phyloP scores from a whole-genome alignment of 2,329 filamentous ascomycete genomes.

The Colletotrichum musicola region DNA sequence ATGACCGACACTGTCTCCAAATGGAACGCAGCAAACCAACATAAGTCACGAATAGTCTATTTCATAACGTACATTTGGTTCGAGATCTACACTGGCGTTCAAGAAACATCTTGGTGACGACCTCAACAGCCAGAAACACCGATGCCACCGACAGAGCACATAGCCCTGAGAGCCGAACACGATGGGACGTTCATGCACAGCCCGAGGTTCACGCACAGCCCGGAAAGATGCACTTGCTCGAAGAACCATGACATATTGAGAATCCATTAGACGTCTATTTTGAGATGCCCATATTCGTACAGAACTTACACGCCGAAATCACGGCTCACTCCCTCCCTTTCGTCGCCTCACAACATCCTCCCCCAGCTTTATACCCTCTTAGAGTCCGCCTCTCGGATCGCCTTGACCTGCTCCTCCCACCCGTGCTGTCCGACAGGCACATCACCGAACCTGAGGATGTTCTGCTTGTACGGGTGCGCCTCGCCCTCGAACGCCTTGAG shows the following conservation, averaged over 20 bases:
- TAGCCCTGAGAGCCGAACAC: no score
- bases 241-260: background rate
- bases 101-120: no score
- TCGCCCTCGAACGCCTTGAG: constrained; percentile 97
- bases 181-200: no score
- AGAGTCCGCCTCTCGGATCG: constrained; percentile 62
- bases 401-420: constrained; percentile 65
- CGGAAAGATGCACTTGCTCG: no score
- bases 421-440: constrained; percentile 65
- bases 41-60: no score
- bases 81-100: no score
- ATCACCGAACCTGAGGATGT: constrained; percentile 80
- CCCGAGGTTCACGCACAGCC: no score
- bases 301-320: constrained; percentile 39
- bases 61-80: no score
- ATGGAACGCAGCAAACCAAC: no score
- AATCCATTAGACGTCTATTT: constrained; percentile 22
- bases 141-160: no score
- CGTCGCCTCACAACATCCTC: background rate
- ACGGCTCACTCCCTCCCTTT: background rate
- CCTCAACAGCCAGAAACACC: no score
- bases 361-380: constrained; percentile 61
- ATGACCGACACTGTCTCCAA: no score
- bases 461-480: constrained; percentile 91
- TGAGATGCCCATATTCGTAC: constrained; percentile 40